Evolutionary conservation across 352 stramenopile genomes (phyloP), one percentile per base, ranked within the genome.

Genomic region (Phytophthora constricta): DNA sequence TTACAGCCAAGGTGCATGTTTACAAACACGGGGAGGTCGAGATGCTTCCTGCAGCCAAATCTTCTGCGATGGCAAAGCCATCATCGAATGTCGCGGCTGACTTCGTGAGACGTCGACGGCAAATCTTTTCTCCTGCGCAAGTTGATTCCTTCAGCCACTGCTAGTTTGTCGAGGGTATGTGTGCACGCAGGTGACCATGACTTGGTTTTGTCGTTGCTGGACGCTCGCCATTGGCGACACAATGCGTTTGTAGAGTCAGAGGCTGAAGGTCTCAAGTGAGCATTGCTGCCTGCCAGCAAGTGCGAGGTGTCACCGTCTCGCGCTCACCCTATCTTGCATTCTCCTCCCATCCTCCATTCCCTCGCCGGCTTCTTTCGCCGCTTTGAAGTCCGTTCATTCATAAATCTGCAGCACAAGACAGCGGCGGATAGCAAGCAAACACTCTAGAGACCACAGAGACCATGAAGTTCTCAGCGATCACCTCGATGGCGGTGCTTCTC

Each of bases 391-490:
- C 47, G 46, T 53, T 39, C 56, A 71, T 71, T 71, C 49, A 62
- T 57, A 49, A 71, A 62, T 71, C 34, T 62, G 28, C 62, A 70
- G 55, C 42, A 19, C 42, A 56, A 20, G 14, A 23, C 19, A 23
- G 37, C 41, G 55, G 13, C 33, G 37, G 22, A 27, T 19, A 45
- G 9, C 33, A 58, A 46, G n/a, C n/a, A n/a, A n/a, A n/a, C n/a
- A n/a, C n/a, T n/a, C n/a, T n/a, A n/a, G n/a, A n/a, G n/a, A n/a
- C n/a, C 20, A 33, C 57, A 71, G 26, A 37, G 58, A 52, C 20
- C 17, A 64, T 68, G 60, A 72, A 61, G 31, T 34, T 47, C 31
- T 68, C 51, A 31, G 56, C 46, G 16, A 42, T 72, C 58, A 34
- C 62, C 34, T 58, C 65, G 14, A 52, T 58, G 19, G 33, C 42